Evolutionary conservation across 1,284 basidiomycete genomes (phyloP), one percentile per base, ranked within the genome.

Genomic region (Ustilago tritici): DNA sequence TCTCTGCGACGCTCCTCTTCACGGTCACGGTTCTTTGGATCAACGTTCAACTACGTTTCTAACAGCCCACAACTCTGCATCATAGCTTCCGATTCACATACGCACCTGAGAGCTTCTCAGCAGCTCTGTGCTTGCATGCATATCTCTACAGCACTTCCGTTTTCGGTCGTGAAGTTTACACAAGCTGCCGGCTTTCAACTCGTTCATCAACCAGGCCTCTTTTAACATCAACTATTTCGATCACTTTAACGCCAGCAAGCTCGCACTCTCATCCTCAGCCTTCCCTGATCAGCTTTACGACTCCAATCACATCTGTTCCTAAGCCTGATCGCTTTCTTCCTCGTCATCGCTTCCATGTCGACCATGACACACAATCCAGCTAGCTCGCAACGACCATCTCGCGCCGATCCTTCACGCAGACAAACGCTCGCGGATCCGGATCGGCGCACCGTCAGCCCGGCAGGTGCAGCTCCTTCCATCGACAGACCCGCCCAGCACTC

Each of bases 21-120:
- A 46, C 19, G n/a, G 8, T 46, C 7, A 28, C 23, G 23, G 23
- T 28, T 28, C 23, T 28, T 28, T 3, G 23, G n/a, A 9, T 19
- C 43, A 19, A 4, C 19, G 43, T 5, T 15, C n/a, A 17, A 28
- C 23, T 28, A n/a, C 49, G 2, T 5, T 32, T 52, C 47, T 12
- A 10, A 15, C 15, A 19, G 19, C n/a, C 4, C 4, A 5, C 12
- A 9, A 2, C 54, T 34, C 8, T 12, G 41, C 40, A 32, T 4
- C 55, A 43, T n/a, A 28, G 19, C 11, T 6, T 23, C 9, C 1
- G 3, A 32, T 7, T 38, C 41, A 4, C 32, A 34, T 41, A 12
- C 34, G 52, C 56, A 54, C 32, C 63, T 65, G 63, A 60, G 63
- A 49, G 56, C 63, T 50, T 65, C 63, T 60, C 63, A 65, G 63